Evolutionary conservation across 306 rosid genomes (phyloP), one percentile per base, ranked within the genome.

Genomic region (Betula pendula): DNA sequence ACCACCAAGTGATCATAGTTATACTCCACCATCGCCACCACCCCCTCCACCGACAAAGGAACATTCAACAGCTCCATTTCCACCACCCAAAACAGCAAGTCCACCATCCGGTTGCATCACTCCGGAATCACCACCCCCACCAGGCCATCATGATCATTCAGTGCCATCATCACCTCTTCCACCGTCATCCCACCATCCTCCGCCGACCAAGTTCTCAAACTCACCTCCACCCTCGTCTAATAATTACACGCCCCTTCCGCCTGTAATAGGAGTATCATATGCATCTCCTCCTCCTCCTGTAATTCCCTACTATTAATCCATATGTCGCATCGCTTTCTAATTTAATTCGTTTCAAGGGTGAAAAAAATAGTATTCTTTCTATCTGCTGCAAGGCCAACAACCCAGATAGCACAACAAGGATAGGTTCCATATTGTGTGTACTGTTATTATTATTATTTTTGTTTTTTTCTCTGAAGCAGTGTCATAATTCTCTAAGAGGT

Each of bases 181-280:
- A 25, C 72, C 77, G 22, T 1, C 81, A 35, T 62, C 65, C 40
- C 20, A 50, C 25, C 75, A 73, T 52, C 27, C 60, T 19, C n/a
- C 60, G 25, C 60, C 60, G n/a, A 50, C 56, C 56, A 50, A 17
- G 22, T 50, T 50, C 22, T 17, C 56, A 50, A 50, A 50, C 0
- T 2, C 60, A 20, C 82, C 82, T 35, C 77, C 77, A 22, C 4
- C 65, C 31, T 45, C 72, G 12, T 44, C 6, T 8, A 74, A 45
- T 43, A 75, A 38, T n/a, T n/a, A n/a, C 67, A 50, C 59, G 16
- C 84, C 81, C 4, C 81, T 81, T 76, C 84, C 84, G 19, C 84
- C 79, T 1, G 27, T 75, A 6, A 45, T 33, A 49, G 71, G 79
- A 48, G 79, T 75, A 25, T 75, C 79, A 27, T 75, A 75, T 15